Evolutionary conservation across 2,329 filamentous ascomycete species (phyloP).

Genomic region (Microcera coccophila): DNA sequence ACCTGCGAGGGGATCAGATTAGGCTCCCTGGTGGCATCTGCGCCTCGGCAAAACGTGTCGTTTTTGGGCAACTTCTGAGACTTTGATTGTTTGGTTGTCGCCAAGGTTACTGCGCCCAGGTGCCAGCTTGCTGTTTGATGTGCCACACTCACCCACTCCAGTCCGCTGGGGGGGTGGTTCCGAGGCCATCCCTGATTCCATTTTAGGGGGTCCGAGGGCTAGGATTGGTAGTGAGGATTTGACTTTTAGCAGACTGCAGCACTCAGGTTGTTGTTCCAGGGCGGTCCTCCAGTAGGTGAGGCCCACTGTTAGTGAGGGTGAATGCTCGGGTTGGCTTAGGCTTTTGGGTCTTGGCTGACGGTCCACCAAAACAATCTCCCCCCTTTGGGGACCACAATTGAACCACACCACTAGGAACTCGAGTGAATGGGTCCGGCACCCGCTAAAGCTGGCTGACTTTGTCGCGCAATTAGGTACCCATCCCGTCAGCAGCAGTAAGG

Average conservation of each 20-base stretch:
- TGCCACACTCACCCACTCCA: slow-evolving; percentile 5
- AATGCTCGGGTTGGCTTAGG: no score
- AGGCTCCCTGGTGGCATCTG: slow-evolving; percentile 2
- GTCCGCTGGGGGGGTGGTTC: neutral
- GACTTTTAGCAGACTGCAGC: neutral
- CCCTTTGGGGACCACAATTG: neutral
- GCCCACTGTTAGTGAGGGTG: no score
- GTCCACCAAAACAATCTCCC: neutral
- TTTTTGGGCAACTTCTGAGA: neutral
- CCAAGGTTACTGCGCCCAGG: neutral
- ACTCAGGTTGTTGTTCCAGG: neutral
- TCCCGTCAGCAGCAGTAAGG: no score
- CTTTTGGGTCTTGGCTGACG: no score
- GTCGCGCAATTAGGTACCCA: neutral
- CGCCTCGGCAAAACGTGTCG: slow-evolving; percentile 2
- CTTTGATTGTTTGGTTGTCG: neutral
- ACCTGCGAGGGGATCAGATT: neutral
- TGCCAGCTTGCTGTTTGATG: slow-evolving; percentile 1
- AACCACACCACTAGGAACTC: neutral
- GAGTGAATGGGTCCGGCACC: neutral
- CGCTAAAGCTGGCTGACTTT: neutral
- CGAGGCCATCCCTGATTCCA: neutral
- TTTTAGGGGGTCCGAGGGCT: no score
- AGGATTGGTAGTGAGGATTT: no score
- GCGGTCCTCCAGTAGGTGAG: no score